Base-by-base conservation (phyloP, 2,329 filamentous ascomycete species). In the Plenodomus tracheiphilus region DNA sequence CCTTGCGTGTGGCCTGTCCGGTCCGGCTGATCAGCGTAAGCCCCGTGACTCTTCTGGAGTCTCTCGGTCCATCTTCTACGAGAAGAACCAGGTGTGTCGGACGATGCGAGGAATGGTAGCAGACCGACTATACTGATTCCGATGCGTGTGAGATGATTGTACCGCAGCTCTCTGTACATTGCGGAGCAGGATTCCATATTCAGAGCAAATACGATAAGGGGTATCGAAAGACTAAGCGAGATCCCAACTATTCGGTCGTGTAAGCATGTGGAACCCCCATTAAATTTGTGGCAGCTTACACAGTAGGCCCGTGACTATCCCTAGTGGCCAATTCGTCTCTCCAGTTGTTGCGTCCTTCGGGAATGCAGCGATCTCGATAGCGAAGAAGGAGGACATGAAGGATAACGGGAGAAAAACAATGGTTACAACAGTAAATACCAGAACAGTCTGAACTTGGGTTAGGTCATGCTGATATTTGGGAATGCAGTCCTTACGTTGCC, bases 361-460 rank as follows among this genome's bases (percentile, higher is more conserved):
- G 28, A 57, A 57, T 5, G 45, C 40, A 8, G 44, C 43, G 11
- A 56, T 41, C 6, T 36, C 45, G 9, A 56, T 41, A 10, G 53
- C 47, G 21, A 56, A 56, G 45, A 56, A 53, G 1, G 53, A 56
- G 7, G 53, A 48, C 50, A 53, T 51, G 35, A 56, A 56, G 1
- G 53, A 56, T 17, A 56, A 18, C 2, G 50, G 53, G 10, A 57
- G 51, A 22, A 57, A 57, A 3, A 57, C 34, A 17, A 57, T 52
- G 4, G 53, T 54, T 3, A 57, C 47, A 7, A 49, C 37, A 10
- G 54, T 57, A 35, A 57, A 57, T 1, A 57, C 54, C 2, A 57
- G 32, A 2, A 57, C 41, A 1, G 46, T 54, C 43, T 43, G n/a
- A 13, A 35, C 21, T 10, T 7, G n/a, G 21, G 34, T 41, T 16